Base-by-base conservation (phyloP, 257 asterid species). In the Schizonepeta tenuifolia region DNA sequence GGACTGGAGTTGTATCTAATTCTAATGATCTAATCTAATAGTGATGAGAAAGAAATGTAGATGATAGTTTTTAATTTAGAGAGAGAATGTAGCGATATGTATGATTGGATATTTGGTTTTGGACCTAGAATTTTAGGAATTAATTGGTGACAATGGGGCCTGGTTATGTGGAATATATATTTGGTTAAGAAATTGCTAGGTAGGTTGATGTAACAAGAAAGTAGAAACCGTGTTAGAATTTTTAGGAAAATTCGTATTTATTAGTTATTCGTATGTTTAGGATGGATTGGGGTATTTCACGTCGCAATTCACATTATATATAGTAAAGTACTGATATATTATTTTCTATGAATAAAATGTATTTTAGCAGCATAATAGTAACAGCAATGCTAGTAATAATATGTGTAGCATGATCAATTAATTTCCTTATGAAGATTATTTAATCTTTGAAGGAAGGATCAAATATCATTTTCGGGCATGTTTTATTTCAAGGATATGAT, bases 171-270 rank as follows among this genome's bases (percentile, higher is more conserved):
- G 73, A 41, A 46, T 77, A 10, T 47, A 65, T 55, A 64, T 54
- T 2, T 17, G 54, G 59, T 40, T 69, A 13, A 26, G 75, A 75
- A 69, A 26, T 43, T 75, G 60, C 75, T 18, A 22, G 57, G 73
- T 28, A 13, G 67, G 38, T 22, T 7, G 21, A 57, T 56, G 64
- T 53, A 28, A 14, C 31, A 28, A 14, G 54, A 47, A n/a, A n/a
- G n/a, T n/a, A n/a, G n/a, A n/a, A 58, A 67, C 69, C 79, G 74
- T 47, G 79, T 75, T 60, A 13, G 31, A 71, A 22, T 44, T 35
- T 44, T 47, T 0, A 54, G 50, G 49, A 9, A 61, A 61, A 7
- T 3, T 60, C 5, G 50, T 43, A 3, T 8, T 28, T 28, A 28
- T 28, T 43, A 43, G 11, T 43, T 9, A 43, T 43, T 11, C 6